Evolutionary conservation across 495 filamentous ascomycete species (phyloP), one percentile per base, ranked within the genome.

Genomic region (Hyaloscypha hepaticicola): DNA sequence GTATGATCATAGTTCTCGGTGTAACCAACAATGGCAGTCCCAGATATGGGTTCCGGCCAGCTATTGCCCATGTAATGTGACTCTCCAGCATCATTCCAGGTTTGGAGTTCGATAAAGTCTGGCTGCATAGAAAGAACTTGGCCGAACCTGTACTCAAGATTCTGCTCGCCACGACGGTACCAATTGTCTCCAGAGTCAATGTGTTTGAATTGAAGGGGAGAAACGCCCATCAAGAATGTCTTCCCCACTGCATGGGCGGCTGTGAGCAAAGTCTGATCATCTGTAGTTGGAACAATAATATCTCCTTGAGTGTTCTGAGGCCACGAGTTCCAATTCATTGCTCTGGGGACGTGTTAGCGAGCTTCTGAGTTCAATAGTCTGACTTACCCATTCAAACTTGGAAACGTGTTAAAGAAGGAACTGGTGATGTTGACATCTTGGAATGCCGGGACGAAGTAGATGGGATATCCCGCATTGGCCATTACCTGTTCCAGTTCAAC

Each of bases 41-140:
- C 72, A 31, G 25, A 11, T 31, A 66, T 72, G 14, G 66, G 25
- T 57, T 74, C 66, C 2, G 61, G 53, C 69, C 72, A 74, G 25
- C 77, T 61, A 22, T 78, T 77, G 0, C 79, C 79, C 24, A 81
- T 74, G 67, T 82, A 82, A 62, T 81, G 78, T 60, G 72, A 73
- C 62, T 82, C 79, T 38, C 77, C 77, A 4, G 73, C 77, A 63
- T 82, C 72, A 58, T 76, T 76, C 74, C 74, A 76, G n/a, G 73
- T 75, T 45, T 73, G 72, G 14, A 76, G 64, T 60, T 75, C 73
- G n/a, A 72, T 64, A 53, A 74, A 73, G 22, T 75, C 69, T 34
- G 74, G 59, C 65, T 66, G 69, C 8, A 76, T 31, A 29, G 48
- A 67, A 66, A 28, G 72, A 59, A 65, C 65, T 64, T 73, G 33